Evolutionary conservation across 1,284 basidiomycete species (phyloP), one percentile per base, ranked within the genome.

Genomic region (Laetiporus sulphureus): DNA sequence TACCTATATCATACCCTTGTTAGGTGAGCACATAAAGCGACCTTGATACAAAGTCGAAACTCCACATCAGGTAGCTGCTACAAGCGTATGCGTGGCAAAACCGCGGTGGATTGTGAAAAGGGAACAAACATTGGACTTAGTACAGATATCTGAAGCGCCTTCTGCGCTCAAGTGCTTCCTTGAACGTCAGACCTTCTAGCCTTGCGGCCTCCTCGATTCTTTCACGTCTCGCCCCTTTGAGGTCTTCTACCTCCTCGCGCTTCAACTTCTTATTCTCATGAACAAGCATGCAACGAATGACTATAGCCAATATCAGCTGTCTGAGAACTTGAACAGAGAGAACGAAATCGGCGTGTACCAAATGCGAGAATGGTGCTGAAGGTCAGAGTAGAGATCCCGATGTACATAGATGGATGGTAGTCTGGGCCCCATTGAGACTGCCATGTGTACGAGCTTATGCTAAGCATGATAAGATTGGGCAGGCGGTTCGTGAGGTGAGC

Each of bases 111-210:
- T n/a, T n/a, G n/a, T n/a, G n/a, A n/a, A n/a, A n/a, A n/a, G n/a
- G n/a, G n/a, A n/a, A n/a, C n/a, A n/a, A n/a, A n/a, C n/a, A n/a
- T n/a, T n/a, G n/a, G n/a, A n/a, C 25, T 61, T 41, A 66, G 39
- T 63, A 59, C 22, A 72, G 54, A 44, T 71, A 71, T 36, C 68
- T 57, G 61, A 72, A 69, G 0, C 66, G 67, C 44, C 56, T 57
- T 49, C 56, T 64, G 40, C 64, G 58, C 38, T 55, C 57, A 31
- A 66, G 39, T 3, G 64, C 65, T 43, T 69, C 63, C 35, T 63
- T 57, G 39, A 66, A 50, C 2, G 62, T 57, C 23, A 67, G 58
- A 12, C 63, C 63, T 45, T 67, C 64, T 32, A 66, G 50, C 18
- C 59, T 45, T 4, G 65, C 65, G 8, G 62, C 61, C 22, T 67